phyloP scores from a whole-genome alignment of 2,329 filamentous ascomycete species.

The Ascochyta viciae-villosae region DNA sequence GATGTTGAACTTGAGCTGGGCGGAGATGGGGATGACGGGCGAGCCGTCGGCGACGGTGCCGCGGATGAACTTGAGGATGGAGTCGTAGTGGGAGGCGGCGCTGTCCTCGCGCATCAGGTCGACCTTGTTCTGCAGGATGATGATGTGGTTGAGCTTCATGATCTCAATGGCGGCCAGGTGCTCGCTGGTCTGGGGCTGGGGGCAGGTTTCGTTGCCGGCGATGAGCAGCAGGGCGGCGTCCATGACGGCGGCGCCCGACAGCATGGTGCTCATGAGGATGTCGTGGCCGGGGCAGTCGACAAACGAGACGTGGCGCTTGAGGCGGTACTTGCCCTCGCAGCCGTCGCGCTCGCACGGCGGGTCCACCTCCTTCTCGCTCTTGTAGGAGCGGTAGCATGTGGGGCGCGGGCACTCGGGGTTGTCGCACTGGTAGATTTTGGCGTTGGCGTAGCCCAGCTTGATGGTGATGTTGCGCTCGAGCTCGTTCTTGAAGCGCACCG shows the following conservation, averaged over 20 bases:
- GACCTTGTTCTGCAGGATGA: conserved; percentile 99
- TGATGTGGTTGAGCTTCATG: conserved; percentile 99
- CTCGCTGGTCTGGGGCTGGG: conserved; percentile 97
- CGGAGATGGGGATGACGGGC: conserved; percentile 95
- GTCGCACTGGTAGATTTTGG: conserved; percentile 99
- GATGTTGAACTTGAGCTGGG: conserved; percentile 99
- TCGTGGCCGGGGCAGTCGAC: conserved; percentile 99
- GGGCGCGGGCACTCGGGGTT: conserved; percentile 89
- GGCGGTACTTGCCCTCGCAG: conserved; percentile 83
- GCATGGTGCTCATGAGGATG: conserved; percentile 99
- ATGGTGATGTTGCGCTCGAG: conserved; percentile 99
- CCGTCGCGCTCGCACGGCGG: conserved; percentile 94
- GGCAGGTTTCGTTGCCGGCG: conserved; percentile 97
- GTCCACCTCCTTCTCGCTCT: conserved; percentile 98
- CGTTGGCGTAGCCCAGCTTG: conserved; percentile 99
- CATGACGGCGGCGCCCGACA: conserved; percentile 99
- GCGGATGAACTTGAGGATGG: conserved; percentile 97
- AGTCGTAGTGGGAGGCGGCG: conserved; percentile 92
- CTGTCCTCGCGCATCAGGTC: conserved; percentile 97
- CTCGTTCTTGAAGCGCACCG: conserved; percentile 99
- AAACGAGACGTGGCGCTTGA: conserved; percentile 75
- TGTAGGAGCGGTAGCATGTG: conserved; percentile 95
- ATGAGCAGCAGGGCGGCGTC: conserved; percentile 95
- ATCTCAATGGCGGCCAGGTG: conserved; percentile 99
- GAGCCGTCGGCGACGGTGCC: conserved; percentile 95